Base-by-base conservation (phyloP, 2,329 filamentous ascomycete species). In the Alternaria solani region DNA sequence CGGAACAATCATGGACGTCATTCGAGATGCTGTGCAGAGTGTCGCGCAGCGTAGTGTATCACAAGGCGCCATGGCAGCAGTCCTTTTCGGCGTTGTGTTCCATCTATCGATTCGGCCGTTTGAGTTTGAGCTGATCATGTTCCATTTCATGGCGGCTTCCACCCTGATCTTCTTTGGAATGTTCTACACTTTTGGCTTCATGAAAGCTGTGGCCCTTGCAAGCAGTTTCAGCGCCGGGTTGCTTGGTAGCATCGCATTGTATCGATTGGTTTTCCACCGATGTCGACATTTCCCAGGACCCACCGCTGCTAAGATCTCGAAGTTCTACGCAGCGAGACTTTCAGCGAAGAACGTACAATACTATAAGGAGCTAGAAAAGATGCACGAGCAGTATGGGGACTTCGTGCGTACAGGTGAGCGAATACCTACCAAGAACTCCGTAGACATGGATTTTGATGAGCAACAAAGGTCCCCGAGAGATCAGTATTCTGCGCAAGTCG, bases 341-440 rank as follows among this genome's bases (percentile, higher is more conserved):
- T 59, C 66, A 7, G 72, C 71, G 23, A 73, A 72, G 41, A 56
- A 69, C 32, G 57, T 69, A 2, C 62, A 75, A 34, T 78, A 75
- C 51, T 69, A 74, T 56, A 66, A 71, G 38, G 70, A 75, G 28
- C 25, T 77, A 7, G 66, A 61, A 5, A 64, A 63, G 38, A 56
- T 78, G 56, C 76, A 78, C 54, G 47, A 61, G 0, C 55, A 67
- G 36, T 77, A 78, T 60, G 77, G 77, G 23, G 71, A 78, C 43
- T 72, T 77, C 61, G 71, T 78, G 6, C 71, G 75, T 28, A 74
- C 70, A 9, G 77, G 77, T 76, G 61, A 61, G 52, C 57, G 20
- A 26, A 6, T 12, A 23, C 7, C 14, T 18, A 25, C 14, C 4
- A 7, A 14, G 34, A 12, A 26, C 8, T 44, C 20, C 2, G 16